Evolutionary conservation across 1,284 basidiomycete genomes (phyloP).

Genomic region (Tylopilus sp.): DNA sequence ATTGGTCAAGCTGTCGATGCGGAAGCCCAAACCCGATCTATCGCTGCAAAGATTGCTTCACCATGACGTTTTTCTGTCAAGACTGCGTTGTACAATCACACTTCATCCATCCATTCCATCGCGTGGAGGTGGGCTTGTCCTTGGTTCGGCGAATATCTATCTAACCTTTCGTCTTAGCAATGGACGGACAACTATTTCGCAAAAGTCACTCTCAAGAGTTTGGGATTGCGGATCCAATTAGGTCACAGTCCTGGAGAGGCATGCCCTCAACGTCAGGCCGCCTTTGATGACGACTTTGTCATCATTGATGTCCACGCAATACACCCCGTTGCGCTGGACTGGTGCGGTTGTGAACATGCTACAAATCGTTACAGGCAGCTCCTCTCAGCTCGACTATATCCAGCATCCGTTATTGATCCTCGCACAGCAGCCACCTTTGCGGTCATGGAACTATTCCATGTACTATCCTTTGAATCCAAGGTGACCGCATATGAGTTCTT

Average conservation of each 20-base stretch:
- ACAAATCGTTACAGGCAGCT: background rate
- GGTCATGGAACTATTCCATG: slow-evolving; percentile 27
- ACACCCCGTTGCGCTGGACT: background rate
- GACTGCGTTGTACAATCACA: background rate
- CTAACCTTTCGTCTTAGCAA: background rate
- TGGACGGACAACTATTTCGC: background rate
- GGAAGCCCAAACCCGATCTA: too few species aligned
- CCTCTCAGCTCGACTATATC: slow-evolving; percentile 3
- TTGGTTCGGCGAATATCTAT: too few species aligned
- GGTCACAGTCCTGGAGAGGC: background rate
- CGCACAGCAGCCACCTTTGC: slow-evolving; percentile 32
- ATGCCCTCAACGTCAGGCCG: background rate
- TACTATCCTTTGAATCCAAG: slow-evolving; percentile 30
- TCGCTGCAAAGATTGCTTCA: slow-evolving; percentile 9
- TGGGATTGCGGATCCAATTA: slow-evolving; percentile 6
- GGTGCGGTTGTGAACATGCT: slow-evolving; percentile 16
- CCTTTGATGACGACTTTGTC: slow-evolving; percentile 4
- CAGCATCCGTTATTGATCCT: slow-evolving; percentile 21
- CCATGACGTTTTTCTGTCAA: background rate
- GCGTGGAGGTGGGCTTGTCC: background rate
- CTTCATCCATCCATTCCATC: background rate
- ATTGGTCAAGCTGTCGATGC: too few species aligned
- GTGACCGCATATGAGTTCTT: slow-evolving; percentile 31
- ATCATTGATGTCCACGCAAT: slow-evolving; percentile 11
- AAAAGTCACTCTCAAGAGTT: background rate